phyloP scores from a whole-genome alignment of 2,329 filamentous ascomycete species.

The Pseudocercospora ulei region DNA sequence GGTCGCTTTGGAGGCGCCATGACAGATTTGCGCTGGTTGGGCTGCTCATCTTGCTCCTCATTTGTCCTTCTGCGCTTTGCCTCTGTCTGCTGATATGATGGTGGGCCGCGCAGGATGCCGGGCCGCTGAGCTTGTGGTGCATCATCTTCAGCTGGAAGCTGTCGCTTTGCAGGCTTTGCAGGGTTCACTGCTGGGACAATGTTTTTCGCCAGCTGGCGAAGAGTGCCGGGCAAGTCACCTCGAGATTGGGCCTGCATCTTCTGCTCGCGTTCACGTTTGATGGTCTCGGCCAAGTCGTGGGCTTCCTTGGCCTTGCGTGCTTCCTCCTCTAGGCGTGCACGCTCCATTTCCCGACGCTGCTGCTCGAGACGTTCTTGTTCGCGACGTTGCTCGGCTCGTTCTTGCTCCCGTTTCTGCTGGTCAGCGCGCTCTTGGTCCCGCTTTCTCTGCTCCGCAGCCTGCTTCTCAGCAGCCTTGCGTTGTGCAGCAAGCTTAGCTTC shows the following conservation, averaged over 20 bases:
- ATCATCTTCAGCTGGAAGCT: constrained; percentile 55
- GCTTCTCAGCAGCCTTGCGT: constrained; percentile 40
- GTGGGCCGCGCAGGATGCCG: constrained; percentile 47
- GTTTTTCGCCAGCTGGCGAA: constrained; percentile 54
- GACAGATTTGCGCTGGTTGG: constrained; percentile 53
- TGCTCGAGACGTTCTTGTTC: constrained; percentile 27
- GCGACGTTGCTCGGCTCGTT: constrained; percentile 31
- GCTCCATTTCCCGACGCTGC: constrained; percentile 34
- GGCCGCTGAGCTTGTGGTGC: constrained; percentile 50
- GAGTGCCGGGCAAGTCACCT: constrained; percentile 43
- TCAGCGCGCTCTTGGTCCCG: constrained; percentile 35
- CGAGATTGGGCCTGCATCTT: constrained; percentile 35
- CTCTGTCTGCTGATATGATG: constrained; percentile 54
- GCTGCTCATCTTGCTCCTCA: constrained; percentile 55
- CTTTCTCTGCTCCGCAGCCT: constrained; percentile 36
- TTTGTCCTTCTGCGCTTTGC: constrained; percentile 71
- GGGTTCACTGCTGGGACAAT: constrained; percentile 53
- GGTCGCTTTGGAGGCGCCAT: constrained; percentile 80
- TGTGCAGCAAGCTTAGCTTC: constrained; percentile 35
- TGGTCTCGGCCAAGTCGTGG: constrained; percentile 33
- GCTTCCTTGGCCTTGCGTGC: constrained; percentile 29
- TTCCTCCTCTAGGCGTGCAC: constrained; percentile 27
- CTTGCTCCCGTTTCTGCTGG: constrained; percentile 37
- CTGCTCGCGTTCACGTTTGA: constrained; percentile 33
- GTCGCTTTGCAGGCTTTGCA: constrained; percentile 66